Base-by-base conservation (phyloP, 768 basidiomycete genomes). In the Chiua virens region DNA sequence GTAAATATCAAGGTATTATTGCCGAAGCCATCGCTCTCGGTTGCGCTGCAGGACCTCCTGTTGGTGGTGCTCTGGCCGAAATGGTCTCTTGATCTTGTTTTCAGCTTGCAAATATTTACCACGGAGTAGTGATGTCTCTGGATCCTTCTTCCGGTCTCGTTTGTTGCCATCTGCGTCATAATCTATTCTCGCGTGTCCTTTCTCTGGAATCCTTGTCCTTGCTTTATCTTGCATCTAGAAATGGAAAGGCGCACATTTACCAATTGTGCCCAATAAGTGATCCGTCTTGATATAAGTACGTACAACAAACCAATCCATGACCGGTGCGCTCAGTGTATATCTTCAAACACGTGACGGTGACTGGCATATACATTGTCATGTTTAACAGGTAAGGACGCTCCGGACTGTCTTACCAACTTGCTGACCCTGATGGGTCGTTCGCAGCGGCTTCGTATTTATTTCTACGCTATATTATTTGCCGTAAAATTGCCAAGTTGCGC, bases 1-100 rank as follows among this genome's bases (percentile, higher is more conserved):
- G 87, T 23, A 89, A 89, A 69, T 90, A 88, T 59, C 85, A 87
- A 58, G 88, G 88, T 1, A 85, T 89, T 30, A 83, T 86, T 20
- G 81, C 83, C 4, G 80, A 75, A 5, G 74, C 80, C 14, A 73
- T 80, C 17, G 58, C 60, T 36, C 66, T 85, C 13, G 83, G 85
- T 4, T 87, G 83, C 58, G 78, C 80, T 0, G 73, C 85, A 6
- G 87, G 87, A 0, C 87, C 87, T 0, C 71, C 86, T 0, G n/a
- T n/a, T n/a, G n/a, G n/a, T n/a, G n/a, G n/a, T n/a, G n/a, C n/a
- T n/a, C n/a, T n/a, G n/a, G n/a, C 71, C 88, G 4, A n/a, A n/a
- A 62, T 27, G 78, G 21, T 25, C 35, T 3, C 25, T n/a, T 21
- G 18, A 42, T 14, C 23, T 48, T 40, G 3, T 32, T 20, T 37